Evolutionary conservation across 768 basidiomycete genomes (phyloP).

Genomic region (Mycena leptocephala): DNA sequence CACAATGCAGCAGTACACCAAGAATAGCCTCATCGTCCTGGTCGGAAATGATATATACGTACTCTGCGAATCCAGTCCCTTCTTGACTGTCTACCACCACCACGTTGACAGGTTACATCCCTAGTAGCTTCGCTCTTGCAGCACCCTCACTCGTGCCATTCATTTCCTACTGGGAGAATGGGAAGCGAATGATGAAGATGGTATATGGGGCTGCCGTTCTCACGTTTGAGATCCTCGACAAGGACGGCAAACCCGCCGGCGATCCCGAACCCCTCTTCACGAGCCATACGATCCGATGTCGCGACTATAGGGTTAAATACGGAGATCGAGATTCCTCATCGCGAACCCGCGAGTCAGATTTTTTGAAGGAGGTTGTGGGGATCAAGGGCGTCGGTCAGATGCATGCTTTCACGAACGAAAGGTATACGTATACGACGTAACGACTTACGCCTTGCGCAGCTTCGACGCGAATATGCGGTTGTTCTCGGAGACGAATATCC

Average conservation of each 20-base stretch:
- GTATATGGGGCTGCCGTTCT: not conserved
- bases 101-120: no score
- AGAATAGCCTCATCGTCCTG: no score
- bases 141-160: no score
- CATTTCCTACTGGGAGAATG: conserved; percentile 37
- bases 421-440: no score
- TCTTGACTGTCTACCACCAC: no score
- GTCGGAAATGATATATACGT: not conserved
- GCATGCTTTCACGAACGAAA: conserved; percentile 19
- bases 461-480: not conserved
- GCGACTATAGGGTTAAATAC: conserved; percentile 38
- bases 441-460: conserved; percentile 16
- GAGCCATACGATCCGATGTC: conserved; percentile 36
- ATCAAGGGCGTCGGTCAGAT: conserved; percentile 39
- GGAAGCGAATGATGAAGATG: conserved; percentile 20
- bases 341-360: conserved; percentile 21
- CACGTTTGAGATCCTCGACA: not conserved
- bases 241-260: not conserved
- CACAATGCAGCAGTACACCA: no score
- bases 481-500: not conserved
- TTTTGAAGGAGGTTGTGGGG: conserved; percentile 28
- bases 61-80: no score
- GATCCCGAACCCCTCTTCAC: conserved; percentile 18
- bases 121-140: no score
- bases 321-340: conserved; percentile 1